Base-by-base conservation (phyloP, 306 rosid genomes). In the Hippophae gyantsensis region DNA sequence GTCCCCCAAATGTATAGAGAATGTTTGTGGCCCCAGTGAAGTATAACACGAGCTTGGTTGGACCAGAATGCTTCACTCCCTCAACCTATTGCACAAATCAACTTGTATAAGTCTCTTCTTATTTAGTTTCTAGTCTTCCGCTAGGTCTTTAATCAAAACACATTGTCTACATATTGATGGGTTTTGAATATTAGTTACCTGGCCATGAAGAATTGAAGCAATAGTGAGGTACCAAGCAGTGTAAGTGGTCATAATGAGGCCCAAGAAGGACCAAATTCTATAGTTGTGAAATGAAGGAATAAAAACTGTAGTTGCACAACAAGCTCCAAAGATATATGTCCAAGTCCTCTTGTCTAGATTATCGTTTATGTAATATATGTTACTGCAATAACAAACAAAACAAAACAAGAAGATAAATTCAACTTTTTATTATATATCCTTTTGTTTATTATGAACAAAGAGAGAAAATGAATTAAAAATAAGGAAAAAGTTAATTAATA, bases 11-110 rank as follows among this genome's bases (percentile, higher is more conserved):
- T 60, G 98, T 92, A 84, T 92, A 92, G 73, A 92, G 98, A 85
- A 92, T 92, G 96, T 92, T 92, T 68, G 98, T 92, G 86, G 98
- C 86, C 81, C 98, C 98, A 0, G 98, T 92, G 78, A 92, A 92
- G 78, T 92, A 92, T 7, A 92, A 79, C 62, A 87, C 96, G 76
- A 92, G 18, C 78, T 81, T 92, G 65, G 83, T 59, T 13, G 98
- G 96, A 72, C 96, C 98, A 51, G 98, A 83, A 68, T 92, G 96
- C 79, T 83, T 76, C 10, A 92, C 98, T 42, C 98, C 98, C 54
- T 88, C 98, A 61, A 80, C 81, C 98, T 90, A 48, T 5, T 14
- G 49, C 23, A 27, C 38, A 14, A 44, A 6, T 10, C 2, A 14
- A 52, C 32, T 60, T 1, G 18, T 13, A 42, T 40, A 42, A 2